A percentile compares a stretch with the other conserved stretches of the same genome.
Conservation (phyloP, 371 early-diverging fungal genomes). For the Parasitella parasitica region DNA sequence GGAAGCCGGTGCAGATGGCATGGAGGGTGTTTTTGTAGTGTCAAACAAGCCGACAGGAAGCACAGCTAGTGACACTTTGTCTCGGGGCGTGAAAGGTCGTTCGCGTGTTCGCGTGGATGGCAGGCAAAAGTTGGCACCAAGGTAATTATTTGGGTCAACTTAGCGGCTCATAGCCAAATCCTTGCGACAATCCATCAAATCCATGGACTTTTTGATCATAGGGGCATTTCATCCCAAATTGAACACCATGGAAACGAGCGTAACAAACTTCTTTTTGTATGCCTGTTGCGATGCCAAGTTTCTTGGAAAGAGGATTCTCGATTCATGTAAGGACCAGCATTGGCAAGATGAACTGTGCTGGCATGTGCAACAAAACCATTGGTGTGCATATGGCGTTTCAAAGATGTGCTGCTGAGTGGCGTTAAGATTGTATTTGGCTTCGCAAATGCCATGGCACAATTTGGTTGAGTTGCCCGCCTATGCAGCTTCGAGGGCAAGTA, state of each 20-base stretch:
- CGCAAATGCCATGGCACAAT: no score
- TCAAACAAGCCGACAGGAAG: background rate
- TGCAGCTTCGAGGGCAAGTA: background rate
- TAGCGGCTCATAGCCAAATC: background rate
- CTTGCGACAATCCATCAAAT: background rate
- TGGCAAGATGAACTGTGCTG: no score
- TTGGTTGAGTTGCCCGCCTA: no score
- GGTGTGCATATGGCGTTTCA: no score
- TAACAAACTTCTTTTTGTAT: no score
- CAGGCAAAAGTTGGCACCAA: slow-evolving; percentile 2
- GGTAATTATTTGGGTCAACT: background rate
- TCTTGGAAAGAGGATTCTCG: no score
- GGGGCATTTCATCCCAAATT: background rate
- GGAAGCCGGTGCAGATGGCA: no score
- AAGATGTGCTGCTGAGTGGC: no score
- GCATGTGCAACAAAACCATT: no score
- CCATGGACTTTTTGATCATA: background rate
- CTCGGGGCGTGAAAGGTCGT: slow-evolving; percentile 3
- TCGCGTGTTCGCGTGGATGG: background rate
- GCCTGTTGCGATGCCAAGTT: no score
- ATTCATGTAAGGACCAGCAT: no score
- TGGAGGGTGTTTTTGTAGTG: background rate
- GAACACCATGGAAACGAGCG: background rate
- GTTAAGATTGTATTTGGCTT: no score
- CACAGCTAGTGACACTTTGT: slow-evolving; percentile 6